Base-by-base conservation (phyloP, 2,329 filamentous ascomycete genomes). In the Helminthosporium solani region DNA sequence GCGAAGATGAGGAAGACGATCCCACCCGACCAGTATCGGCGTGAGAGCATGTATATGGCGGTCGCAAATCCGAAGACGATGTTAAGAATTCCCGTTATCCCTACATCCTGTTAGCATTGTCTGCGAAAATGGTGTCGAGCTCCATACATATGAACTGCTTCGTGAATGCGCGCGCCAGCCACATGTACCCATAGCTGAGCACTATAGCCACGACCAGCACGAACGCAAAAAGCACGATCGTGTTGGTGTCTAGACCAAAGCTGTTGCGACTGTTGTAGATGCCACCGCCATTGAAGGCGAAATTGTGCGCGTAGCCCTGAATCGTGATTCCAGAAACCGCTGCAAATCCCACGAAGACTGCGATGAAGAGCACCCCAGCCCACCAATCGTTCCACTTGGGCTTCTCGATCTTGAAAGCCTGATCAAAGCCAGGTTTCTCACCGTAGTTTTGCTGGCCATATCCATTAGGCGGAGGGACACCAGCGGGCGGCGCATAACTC, bases 361-460 rank as follows among this genome's bases (percentile, higher is more conserved):
- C 70, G 30, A 94, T 76, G 57, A 95, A 81, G 63, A 96, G 74
- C 33, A 95, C 73, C 3, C 87, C 90, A 3, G 91, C 91, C 92
- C 91, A 96, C 20, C 88, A 66, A 67, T 97, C 92, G 62, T 96
- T 89, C 73, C 80, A 96, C 69, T 92, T 95, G n/a, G 90, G 90
- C 53, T 77, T 84, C 41, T 88, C 81, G 42, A 96, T 71, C 70
- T 86, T 86, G 77, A 97, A 96, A 1, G 84, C 82, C 63, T 96
- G 81, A 16, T 92, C 83, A 65, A 95, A 96, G 14, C 65, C 74
- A 36, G 73, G 70, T 65, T 80, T 78, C 52, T 75, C 73, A 31
- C 57, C 58, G 20, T 63, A 61, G 31, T 61, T 52, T 43, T 58
- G 58, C 42, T 66, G 62, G 38, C 46, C 44, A 15, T 65, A 63